These are phyloP conservation scores for Apiotrichum gamsii DNA, from an alignment of 1,284 basidiomycete genomes.

Conservation along the genomic window DNA sequence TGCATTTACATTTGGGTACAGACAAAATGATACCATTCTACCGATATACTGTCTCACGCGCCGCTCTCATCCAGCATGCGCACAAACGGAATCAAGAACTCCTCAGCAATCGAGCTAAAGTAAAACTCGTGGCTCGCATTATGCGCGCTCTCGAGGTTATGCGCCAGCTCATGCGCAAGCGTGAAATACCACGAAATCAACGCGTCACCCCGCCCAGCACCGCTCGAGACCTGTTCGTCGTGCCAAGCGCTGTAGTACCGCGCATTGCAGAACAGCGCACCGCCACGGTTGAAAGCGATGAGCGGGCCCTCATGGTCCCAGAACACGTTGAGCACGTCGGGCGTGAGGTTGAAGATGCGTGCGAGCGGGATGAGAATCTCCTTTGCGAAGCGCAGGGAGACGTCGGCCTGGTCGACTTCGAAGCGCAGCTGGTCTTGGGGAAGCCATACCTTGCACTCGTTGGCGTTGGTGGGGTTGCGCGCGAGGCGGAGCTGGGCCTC, in stretches of 20 bases:
- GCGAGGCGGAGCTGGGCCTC: conserved; percentile 58
- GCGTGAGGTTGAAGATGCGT: conserved; percentile 38
- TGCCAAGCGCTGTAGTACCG: conserved; percentile 81
- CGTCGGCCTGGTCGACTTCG: conserved; percentile 24
- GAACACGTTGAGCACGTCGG: conserved; percentile 75
- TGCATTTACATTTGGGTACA: too few species aligned
- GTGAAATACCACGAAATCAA: conserved; percentile 83
- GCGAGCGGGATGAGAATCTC: conserved; percentile 51
- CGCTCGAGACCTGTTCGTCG: conserved; percentile 30
- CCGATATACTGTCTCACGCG: background rate
- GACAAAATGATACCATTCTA: too few species aligned
- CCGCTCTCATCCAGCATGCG: background rate
- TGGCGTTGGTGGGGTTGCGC: conserved; percentile 10
- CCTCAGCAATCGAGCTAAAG: conserved; percentile 83
- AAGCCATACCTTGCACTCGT: conserved; percentile 55
- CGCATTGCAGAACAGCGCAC: conserved; percentile 83
- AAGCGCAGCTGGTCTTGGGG: conserved; percentile 47
- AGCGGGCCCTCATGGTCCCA: conserved; percentile 71
- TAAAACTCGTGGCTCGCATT: conserved; percentile 75
- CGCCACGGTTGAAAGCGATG: conserved; percentile 90
- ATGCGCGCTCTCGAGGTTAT: conserved; percentile 45
- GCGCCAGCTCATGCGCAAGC: conserved; percentile 62
- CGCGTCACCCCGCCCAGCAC: conserved; percentile 47
- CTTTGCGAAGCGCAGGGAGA: conserved; percentile 57
- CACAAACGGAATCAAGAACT: conserved; percentile 41